Evolutionary conservation across 2,329 filamentous ascomycete genomes (phyloP).

Genomic region (Ophiostoma ulmi): DNA sequence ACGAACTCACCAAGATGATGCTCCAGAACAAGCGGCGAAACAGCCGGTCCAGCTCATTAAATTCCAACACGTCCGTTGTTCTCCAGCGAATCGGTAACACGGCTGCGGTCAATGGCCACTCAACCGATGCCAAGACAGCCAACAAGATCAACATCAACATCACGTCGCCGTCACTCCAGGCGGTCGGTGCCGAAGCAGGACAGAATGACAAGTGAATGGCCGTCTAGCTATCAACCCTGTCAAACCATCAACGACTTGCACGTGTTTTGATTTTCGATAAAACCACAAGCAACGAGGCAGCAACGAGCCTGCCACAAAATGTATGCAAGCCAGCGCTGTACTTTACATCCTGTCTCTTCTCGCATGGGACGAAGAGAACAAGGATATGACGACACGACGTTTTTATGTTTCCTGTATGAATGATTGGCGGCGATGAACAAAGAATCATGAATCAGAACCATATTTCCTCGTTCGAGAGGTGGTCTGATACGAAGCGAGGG

Average conservation of each 20-base stretch:
- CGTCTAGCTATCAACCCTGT: background rate
- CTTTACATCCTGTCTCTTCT: background rate
- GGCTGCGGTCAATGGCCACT: background rate
- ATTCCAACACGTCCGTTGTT: constrained; percentile 1
- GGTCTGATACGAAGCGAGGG: background rate
- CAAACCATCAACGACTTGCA: background rate
- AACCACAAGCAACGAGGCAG: background rate
- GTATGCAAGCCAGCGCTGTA: background rate
- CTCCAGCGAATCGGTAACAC: constrained; percentile 16
- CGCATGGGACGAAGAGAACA: background rate
- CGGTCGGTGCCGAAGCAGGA: constrained; percentile 20
- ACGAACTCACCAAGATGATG: constrained; percentile 80
- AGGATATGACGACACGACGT: constrained; percentile 15
- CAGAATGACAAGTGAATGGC: constrained; percentile 19
- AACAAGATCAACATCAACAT: constrained; percentile 28
- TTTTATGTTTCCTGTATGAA: background rate
- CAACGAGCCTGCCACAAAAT: background rate
- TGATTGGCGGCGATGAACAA: background rate
- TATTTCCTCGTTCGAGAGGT: background rate
- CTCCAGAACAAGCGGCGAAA: constrained; percentile 58
- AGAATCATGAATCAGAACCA: background rate
- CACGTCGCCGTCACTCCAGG: constrained; percentile 21
- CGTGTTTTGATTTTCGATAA: background rate
- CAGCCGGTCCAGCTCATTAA: constrained; percentile 42
- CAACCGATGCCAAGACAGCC: background rate